Evolutionary conservation across 352 stramenopile species (phyloP), one percentile per base, ranked within the genome.

Genomic region (Achlya hypogyna): DNA sequence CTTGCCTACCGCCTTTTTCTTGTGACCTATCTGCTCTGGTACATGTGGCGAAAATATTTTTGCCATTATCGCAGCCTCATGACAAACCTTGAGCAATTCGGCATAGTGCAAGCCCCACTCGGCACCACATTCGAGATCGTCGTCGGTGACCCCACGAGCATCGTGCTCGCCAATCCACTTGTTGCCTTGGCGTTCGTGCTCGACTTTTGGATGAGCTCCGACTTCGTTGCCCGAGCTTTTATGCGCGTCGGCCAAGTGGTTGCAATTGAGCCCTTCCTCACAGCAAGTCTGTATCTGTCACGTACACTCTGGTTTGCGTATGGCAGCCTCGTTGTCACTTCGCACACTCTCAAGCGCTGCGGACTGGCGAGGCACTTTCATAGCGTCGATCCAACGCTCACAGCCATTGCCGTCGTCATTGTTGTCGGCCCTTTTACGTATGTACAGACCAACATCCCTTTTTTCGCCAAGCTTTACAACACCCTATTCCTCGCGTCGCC

Each of bases 251-350:
- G 42, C 20, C 60, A 67, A 58, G 5, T 58, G 5, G 22, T 29
- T 1, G 56, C 22, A n/a, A 12, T 53, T 1, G 6, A 20, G 8
- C 35, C n/a, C 6, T 51, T 64, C 25, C 8, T 64, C 4, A 40
- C 29, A 0, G 56, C 25, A 9, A 29, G 29, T 47, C 16, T 64
- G 14, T 64, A 64, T 29, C 5, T 23, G 1, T 64, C 56, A 14
- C 56, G 56, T 6, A 51, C 35, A 6, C 25, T 64, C 23, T 64
- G 56, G 56, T 64, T 64, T 53, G 56, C 56, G 14, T 64, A 64
- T 42, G 49, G 49, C 10, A 22, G 12, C 2, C 31, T 56, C 25
- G 25, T 16, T 10, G 10, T 31, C 2, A 56, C 31, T 12, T 56
- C 49, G 8, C 25, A 10, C 10, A 10, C 25, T 10, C 31, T 64